Evolutionary conservation across 1,284 basidiomycete genomes (phyloP), one percentile per base, ranked within the genome.

Genomic region (Taiwanofungus camphoratus): DNA sequence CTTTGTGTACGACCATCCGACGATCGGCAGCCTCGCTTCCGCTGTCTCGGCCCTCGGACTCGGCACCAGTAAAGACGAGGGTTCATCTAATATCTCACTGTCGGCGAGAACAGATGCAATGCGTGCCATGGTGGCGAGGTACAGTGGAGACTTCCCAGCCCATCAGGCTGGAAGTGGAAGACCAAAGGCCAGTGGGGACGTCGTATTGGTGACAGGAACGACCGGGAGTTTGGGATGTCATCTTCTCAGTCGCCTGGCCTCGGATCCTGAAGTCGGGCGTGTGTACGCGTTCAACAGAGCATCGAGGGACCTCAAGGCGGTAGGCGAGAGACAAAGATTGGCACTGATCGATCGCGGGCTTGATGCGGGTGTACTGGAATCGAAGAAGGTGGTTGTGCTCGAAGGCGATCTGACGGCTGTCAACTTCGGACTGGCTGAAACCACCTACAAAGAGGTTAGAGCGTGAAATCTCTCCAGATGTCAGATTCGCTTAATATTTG

Each of bases 221-320:
- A 65, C 66, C 2, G 64, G 65, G 5, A 48, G 52, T 12, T 47
- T 66, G 2, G 65, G 65, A 6, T 53, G 55, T 4, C 49, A 54
- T 24, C 36, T 64, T 6, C 52, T 67, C 2, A 47, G 51, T 0
- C 35, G 48, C 16, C 50, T 66, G 19, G 40, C 60, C 5, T 27
- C 44, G 19, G 22, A 41, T 18, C 38, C 50, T 1, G n/a, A 40
- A 0, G 57, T 66, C 5, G 15, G n/a, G n/a, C 44, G 46, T 6
- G 48, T 65, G 2, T 64, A 60, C 47, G 60, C 59, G 9, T 44
- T 65, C 30, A 62, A 63, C 44, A 48, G 37, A 60, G 67, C 67
- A 5, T 68, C 62, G 59, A 40, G 13, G 41, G 65, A 9, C 52
- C 55, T 8, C 42, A 58, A 5, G 58, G 65, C 15, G 50, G 61